Evolutionary conservation across 306 rosid species (phyloP).

Genomic region (Trifolium pratense): DNA sequence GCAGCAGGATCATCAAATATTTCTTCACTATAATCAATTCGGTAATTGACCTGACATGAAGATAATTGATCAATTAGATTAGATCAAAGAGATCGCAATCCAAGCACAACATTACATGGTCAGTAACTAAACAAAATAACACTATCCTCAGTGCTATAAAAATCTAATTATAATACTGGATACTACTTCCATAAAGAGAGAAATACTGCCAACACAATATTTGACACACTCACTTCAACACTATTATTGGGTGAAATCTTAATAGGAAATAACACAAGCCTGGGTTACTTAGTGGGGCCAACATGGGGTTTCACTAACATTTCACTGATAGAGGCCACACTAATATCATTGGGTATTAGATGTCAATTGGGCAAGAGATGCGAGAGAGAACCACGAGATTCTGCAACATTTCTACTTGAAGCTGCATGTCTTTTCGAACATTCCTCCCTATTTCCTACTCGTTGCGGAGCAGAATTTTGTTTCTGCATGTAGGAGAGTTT

Average conservation of each 20-base stretch:
- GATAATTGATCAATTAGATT: slow-evolving; percentile 30
- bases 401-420: too few relatives aligned
- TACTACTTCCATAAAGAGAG: background rate
- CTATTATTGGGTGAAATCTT: too few relatives aligned
- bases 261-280: too few relatives aligned
- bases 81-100: slow-evolving; percentile 20
- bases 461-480: background rate
- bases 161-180: slow-evolving; percentile 10
- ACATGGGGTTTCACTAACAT: too few relatives aligned
- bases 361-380: background rate
- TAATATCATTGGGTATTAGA: too few relatives aligned
- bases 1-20: slow-evolving; percentile 87
- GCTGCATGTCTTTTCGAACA: too few relatives aligned
- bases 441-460: too few relatives aligned
- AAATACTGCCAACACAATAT: background rate
- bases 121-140: slow-evolving; percentile 16
- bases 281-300: too few relatives aligned
- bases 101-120: slow-evolving; percentile 31
- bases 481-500: too few relatives aligned
- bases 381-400: too few relatives aligned
- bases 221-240: background rate
- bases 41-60: slow-evolving; percentile 78
- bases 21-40: slow-evolving; percentile 91
- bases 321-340: too few relatives aligned
- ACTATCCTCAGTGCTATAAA: slow-evolving; percentile 1